These are phyloP conservation scores for Brassica carinata DNA, from an alignment of 345 rosid genomes.

Conservation along the genomic window DNA sequence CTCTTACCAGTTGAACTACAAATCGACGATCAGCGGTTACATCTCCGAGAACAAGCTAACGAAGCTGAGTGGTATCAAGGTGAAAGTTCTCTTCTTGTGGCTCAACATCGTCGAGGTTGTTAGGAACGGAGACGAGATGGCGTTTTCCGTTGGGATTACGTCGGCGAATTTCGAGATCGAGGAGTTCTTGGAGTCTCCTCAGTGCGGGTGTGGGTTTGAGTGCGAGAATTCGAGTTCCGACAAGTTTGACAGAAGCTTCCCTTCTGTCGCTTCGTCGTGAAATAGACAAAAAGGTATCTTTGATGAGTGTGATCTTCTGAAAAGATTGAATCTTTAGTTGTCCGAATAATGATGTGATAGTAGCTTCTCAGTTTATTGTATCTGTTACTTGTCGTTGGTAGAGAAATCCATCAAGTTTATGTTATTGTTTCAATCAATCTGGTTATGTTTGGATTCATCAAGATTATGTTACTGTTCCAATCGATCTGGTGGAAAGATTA, in stretches of 20 bases:
- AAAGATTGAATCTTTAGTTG: no score
- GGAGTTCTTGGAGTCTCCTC: conserved; percentile 82
- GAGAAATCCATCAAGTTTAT: not conserved
- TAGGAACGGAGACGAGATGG: conserved; percentile 61
- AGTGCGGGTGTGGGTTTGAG: conserved; percentile 92
- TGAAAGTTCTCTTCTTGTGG: conserved; percentile 90
- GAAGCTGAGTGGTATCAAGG: conserved; percentile 71
- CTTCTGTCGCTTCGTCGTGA: conserved; percentile 61
- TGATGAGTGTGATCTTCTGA: no score
- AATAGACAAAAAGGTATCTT: no score
- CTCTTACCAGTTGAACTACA: conserved; percentile 82
- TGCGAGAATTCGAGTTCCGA: conserved; percentile 49
- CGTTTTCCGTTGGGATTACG: conserved; percentile 87
- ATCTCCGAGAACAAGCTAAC: conserved; percentile 63
- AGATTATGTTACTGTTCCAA: no score
- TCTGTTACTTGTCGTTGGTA: no score
- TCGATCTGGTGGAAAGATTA: not conserved
- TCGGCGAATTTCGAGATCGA: conserved; percentile 75
- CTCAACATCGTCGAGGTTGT: conserved; percentile 83
- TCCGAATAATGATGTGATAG: no score
- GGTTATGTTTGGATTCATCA: no score
- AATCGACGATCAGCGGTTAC: conserved; percentile 68
- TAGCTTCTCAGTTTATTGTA: no score
- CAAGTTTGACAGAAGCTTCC: conserved; percentile 42
- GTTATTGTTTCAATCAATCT: not conserved